phyloP scores from a whole-genome alignment of 2,329 filamentous ascomycete genomes.

The Raffaelea ambrosiae region DNA sequence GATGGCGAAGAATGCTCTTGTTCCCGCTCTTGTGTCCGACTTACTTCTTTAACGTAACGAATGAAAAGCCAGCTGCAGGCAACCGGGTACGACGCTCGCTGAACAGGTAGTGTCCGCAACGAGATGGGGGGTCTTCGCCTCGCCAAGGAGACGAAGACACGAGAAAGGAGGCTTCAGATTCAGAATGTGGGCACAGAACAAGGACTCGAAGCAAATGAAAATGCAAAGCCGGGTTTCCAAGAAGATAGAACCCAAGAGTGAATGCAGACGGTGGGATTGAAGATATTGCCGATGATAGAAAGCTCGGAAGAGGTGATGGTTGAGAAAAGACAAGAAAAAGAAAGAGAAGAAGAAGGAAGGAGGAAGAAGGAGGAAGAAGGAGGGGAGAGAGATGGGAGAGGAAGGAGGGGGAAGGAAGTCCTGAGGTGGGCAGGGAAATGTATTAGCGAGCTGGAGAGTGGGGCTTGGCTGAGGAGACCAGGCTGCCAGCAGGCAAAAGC shows the following conservation, averaged over 20 bases:
- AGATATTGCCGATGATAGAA: background rate
- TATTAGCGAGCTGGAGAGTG: background rate
- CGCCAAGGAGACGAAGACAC: background rate
- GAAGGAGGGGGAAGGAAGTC: background rate
- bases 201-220: background rate
- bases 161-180: background rate
- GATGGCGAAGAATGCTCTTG: too few species aligned
- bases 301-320: background rate
- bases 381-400: background rate
- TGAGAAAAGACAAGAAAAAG: background rate
- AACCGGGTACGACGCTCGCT: too few species aligned
- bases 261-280: too few species aligned
- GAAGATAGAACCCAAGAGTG: background rate
- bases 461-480: background rate
- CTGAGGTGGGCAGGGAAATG: background rate
- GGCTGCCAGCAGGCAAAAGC: too few species aligned
- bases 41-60: too few species aligned
- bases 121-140: too few species aligned
- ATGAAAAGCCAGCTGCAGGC: too few species aligned
- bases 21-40: too few species aligned
- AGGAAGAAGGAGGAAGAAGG: background rate
- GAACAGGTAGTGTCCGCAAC: too few species aligned
- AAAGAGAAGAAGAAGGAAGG: background rate
- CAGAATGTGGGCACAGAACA: background rate
- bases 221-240: background rate